phyloP scores from a whole-genome alignment of 2,329 filamentous ascomycete species.

The Pestalotiopsis sp. region DNA sequence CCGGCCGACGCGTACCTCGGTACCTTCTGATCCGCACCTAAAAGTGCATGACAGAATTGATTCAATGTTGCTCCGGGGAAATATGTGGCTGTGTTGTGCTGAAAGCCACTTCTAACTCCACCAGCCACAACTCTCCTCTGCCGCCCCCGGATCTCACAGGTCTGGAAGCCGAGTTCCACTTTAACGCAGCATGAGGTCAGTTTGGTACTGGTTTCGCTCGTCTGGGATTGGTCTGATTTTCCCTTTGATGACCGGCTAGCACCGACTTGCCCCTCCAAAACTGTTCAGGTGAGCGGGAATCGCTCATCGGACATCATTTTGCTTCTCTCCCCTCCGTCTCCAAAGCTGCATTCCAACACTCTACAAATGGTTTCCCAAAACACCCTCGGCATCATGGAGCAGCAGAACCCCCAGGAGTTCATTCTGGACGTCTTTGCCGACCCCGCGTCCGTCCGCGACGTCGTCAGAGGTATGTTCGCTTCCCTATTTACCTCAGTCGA shows the following conservation, averaged over 20 bases:
- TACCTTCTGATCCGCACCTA: constrained; percentile 5
- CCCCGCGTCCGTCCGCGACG: constrained; percentile 84
- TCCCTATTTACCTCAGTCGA: constrained; percentile 10
- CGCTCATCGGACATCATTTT: not conserved
- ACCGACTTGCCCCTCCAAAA: not conserved
- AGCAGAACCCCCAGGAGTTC: constrained; percentile 75
- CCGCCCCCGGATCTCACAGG: not conserved
- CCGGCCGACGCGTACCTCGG: constrained; percentile 8
- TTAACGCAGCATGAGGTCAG: not conserved
- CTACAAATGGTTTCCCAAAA: constrained; percentile 8
- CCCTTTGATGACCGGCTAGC: not conserved
- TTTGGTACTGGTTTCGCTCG: not conserved
- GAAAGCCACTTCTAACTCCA: not conserved
- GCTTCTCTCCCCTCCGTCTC: not conserved
- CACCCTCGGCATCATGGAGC: constrained; percentile 44
- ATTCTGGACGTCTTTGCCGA: constrained; percentile 94
- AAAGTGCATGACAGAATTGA: too few species aligned
- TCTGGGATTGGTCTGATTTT: not conserved
- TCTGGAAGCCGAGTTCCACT: not conserved
- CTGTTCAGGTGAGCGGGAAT: constrained; percentile 3
- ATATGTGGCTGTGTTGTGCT: not conserved
- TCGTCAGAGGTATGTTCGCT: constrained; percentile 77
- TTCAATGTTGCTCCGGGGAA: not conserved
- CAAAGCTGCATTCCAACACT: constrained; percentile 3
- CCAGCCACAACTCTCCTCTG: not conserved